A percentile compares a stretch with the other conserved stretches of the same genome.
Conservation (phyloP, 306 rosid species). For the Hippophae tibetana region DNA sequence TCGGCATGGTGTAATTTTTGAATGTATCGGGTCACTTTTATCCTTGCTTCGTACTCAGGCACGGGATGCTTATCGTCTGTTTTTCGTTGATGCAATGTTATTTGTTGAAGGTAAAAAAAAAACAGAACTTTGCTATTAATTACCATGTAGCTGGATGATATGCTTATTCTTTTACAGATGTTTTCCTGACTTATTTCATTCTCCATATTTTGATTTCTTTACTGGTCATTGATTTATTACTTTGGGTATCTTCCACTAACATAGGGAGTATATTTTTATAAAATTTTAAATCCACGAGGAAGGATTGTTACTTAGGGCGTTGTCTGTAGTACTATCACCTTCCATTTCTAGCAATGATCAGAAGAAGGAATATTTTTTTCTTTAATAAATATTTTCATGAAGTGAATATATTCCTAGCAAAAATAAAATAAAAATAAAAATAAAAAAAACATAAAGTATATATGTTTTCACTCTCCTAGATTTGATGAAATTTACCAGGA, state of each 20-base stretch:
- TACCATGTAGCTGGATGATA: neutral
- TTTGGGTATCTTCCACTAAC: neutral
- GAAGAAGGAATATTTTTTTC: too few species aligned
- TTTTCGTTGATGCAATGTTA: slow-evolving; percentile 59
- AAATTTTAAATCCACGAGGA: too few species aligned
- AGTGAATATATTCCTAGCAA: too few species aligned
- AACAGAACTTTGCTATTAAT: neutral
- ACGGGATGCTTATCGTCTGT: slow-evolving; percentile 54
- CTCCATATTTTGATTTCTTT: neutral
- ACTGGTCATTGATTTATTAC: slow-evolving; percentile 3
- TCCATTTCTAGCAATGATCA: too few species aligned
- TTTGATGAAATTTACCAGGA: too few species aligned
- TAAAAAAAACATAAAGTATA: too few species aligned
- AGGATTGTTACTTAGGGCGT: too few species aligned
- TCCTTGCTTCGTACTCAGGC: slow-evolving; percentile 69
- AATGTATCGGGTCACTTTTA: slow-evolving; percentile 60
- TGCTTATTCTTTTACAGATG: neutral
- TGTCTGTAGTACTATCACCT: too few species aligned
- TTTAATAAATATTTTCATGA: too few species aligned
- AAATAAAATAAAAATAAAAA: too few species aligned
- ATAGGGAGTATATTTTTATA: neutral
- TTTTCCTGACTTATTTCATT: neutral
- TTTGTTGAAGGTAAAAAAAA: slow-evolving; percentile 54
- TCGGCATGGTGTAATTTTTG: slow-evolving; percentile 61
- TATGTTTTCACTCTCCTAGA: too few species aligned